Conservation (phyloP, 176 grass and related monocot species). For the Raddia guianensis region DNA sequence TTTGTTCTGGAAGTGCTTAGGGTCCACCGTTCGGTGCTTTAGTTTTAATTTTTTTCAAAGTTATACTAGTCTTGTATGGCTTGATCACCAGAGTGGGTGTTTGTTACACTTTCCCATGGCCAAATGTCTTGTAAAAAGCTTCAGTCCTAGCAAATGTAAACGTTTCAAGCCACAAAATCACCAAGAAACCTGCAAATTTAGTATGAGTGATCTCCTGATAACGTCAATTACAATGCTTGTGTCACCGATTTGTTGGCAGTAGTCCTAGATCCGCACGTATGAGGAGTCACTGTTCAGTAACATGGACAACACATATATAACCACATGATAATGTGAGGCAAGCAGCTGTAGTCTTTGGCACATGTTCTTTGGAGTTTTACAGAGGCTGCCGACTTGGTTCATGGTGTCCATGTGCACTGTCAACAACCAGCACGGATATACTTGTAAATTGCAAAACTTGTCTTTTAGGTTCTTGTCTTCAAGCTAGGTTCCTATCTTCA, state of each 20-base stretch:
- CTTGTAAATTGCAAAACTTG: not conserved
- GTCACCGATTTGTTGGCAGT: not conserved
- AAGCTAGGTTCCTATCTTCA: not conserved
- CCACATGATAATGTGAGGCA: not conserved
- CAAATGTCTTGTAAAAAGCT: not conserved
- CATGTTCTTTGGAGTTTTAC: not conserved
- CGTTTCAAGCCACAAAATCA: not conserved
- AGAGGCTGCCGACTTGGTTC: not conserved
- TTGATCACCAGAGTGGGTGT: not conserved
- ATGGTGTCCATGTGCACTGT: slow-evolving; percentile 2
- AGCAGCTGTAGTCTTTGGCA: slow-evolving; percentile 1
- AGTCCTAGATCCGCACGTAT: not conserved
- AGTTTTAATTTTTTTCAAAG: not conserved
- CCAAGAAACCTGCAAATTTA: not conserved
- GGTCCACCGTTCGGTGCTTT: not conserved
- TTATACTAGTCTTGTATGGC: not conserved
- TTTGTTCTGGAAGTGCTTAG: not conserved
- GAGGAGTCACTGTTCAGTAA: not conserved
- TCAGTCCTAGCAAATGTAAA: not conserved
- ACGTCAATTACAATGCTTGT: not conserved
- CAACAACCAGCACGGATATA: not conserved
- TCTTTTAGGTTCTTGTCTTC: not conserved
- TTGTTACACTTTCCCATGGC: not conserved
- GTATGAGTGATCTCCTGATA: not conserved
- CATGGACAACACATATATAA: not conserved